These are phyloP conservation scores for Diplodia mutila DNA, from an alignment of 2,329 filamentous ascomycete species.

Conservation along the genomic window DNA sequence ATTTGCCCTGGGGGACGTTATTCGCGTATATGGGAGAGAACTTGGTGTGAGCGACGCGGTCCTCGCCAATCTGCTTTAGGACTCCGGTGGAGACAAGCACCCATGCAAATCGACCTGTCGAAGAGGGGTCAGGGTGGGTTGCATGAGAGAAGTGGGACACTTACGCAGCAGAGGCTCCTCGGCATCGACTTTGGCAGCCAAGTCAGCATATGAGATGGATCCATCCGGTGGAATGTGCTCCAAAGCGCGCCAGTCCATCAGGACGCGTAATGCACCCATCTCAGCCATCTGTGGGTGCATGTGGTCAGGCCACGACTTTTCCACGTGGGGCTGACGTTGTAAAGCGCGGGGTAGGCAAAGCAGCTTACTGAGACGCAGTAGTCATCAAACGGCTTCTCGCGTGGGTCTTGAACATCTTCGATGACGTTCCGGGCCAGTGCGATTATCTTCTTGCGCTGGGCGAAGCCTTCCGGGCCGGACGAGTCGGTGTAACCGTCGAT, in stretches of 20 bases:
- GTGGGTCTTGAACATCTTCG: conserved; percentile 21
- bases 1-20: conserved; percentile 12
- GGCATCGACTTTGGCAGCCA: conserved; percentile 9
- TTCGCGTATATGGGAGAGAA: conserved; percentile 12
- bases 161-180: conserved; percentile 22
- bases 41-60: conserved; percentile 22
- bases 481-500: conserved; percentile 4
- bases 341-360: neutral
- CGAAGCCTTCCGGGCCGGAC: neutral
- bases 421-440: conserved; percentile 11
- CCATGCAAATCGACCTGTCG: conserved; percentile 15
- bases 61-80: neutral
- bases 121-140: neutral
- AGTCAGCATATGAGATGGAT: conserved; percentile 18
- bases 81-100: conserved; percentile 23
- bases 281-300: conserved; percentile 7
- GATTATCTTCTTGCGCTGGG: conserved; percentile 5
- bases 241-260: conserved; percentile 21
- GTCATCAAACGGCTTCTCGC: conserved; percentile 21
- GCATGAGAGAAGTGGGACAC: neutral
- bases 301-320: neutral
- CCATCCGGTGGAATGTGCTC: conserved; percentile 12
- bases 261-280: conserved; percentile 14
- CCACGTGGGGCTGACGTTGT: neutral
- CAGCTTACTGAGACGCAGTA: conserved; percentile 5